phyloP scores from a whole-genome alignment of 305 asterid genomes.

The Salvia sclarea region DNA sequence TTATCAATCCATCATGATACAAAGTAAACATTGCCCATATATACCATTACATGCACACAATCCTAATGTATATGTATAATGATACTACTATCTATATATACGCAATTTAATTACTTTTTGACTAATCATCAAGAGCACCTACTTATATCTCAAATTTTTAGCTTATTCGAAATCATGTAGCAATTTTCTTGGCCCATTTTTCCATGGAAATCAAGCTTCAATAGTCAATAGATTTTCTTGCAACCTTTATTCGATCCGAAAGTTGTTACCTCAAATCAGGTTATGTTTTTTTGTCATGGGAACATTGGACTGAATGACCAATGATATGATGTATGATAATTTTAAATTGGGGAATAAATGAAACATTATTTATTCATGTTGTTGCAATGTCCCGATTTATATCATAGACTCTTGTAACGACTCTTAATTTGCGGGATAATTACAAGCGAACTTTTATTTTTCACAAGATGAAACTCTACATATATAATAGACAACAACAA shows the following conservation, averaged over 20 bases:
- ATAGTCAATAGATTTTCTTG: constrained; percentile 26
- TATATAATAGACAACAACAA: too few relatives aligned
- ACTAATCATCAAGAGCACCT: background rate
- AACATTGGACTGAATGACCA: constrained; percentile 36
- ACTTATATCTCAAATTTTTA: background rate
- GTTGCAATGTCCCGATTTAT: constrained; percentile 3
- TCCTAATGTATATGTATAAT: background rate
- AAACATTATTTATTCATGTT: constrained; percentile 31
- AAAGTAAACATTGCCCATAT: too few relatives aligned
- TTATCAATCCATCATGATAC: too few relatives aligned
- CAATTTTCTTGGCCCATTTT: constrained; percentile 16
- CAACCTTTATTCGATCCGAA: constrained; percentile 29
- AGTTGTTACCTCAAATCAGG: constrained; percentile 30
- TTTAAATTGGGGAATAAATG: constrained; percentile 17
- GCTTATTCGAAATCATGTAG: constrained; percentile 1
- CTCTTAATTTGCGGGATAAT: background rate
- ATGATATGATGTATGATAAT: constrained; percentile 36
- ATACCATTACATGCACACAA: too few relatives aligned
- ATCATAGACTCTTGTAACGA: background rate
- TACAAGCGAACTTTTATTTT: too few relatives aligned
- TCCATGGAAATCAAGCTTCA: constrained; percentile 13
- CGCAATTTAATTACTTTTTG: background rate
- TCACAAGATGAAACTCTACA: too few relatives aligned
- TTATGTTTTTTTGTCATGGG: constrained; percentile 30
- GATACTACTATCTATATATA: background rate